Base-by-base conservation (phyloP, 169 alveolate species). In the Plasmodium gallinaceum region DNA sequence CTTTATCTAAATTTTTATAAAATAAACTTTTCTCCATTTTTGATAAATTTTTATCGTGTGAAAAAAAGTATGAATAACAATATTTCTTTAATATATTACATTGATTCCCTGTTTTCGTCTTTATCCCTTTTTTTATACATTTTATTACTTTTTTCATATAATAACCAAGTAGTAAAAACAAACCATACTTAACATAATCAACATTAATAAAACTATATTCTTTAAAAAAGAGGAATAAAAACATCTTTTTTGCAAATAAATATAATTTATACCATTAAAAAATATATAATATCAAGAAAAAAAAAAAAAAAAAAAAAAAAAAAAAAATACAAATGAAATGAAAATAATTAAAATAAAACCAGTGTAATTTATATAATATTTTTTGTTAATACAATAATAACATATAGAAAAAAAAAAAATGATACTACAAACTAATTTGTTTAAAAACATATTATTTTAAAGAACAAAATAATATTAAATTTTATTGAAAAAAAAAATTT, bases 1-100 rank as follows among this genome's bases (percentile, higher is more conserved):
- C 65, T 80, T 68, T 80, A 80, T 68, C 83, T 45, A 52, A 80
- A 60, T 80, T 51, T 62, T 68, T 62, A 52, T 80, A 80, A 66
- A 80, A 80, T 54, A 80, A 68, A 3, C 68, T 62, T 39, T 24
- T 61, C 14, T 80, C 83, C 10, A 80, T 66, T 18, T 7, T 80
- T 32, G 26, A 8, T 26, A 18, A 18, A 42, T 57, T 18, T 54
- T 22, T 57, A 10, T 78, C 43, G n/a, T 51, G 20, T 2, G 74
- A 75, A 18, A 46, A 43, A 26, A 43, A 3, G 18, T 7, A 48
- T 24, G 42, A 18, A 46, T 39, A 62, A 61, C 61, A 62, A 37
- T 37, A 8, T 48, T 22, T 46, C 42, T 26, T 57, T 9, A 62
- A 46, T 68, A 61, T 74, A 42, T 45, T 16, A 60, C 16, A 64